Evolutionary conservation across 2,329 filamentous ascomycete genomes (phyloP), one percentile per base, ranked within the genome.

Genomic region (Monosporascus sp.): DNA sequence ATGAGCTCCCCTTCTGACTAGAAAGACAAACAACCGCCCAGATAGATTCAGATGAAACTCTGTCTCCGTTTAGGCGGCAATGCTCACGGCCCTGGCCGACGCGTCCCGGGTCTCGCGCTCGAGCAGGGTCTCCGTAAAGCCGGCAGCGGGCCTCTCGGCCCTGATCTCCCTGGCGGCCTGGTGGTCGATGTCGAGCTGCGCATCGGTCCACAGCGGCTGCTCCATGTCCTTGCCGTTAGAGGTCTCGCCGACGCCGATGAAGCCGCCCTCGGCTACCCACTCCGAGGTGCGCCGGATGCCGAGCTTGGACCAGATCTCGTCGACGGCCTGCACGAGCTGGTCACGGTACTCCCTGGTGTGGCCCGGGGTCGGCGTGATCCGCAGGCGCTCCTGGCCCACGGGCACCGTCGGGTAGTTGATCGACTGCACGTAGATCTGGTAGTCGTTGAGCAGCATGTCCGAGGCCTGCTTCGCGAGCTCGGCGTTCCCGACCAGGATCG

Each of bases 391-490:
- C 77, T 99, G 92, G n/a, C 94, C 94, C 7, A 96, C 90, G 2
- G 94, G 94, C 3, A 99, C 94, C 50, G 94, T 99, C 2, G 94
- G 94, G 74, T 97, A 97, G 77, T 99, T 99, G 81, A 99, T 97
- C 52, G 90, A 91, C 75, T 99, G 94, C 25, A 99, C 94, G 69
- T 99, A 99, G 68, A 99, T 97, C 57, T 86, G 83, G 77, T 96
- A 89, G 61, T 96, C 88, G 61, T 88, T 85, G 15, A 99, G 82
- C 22, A 99, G 84, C 77, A 96, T 85, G 69, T 99, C 94, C 24
- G 90, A 96, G 7, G 94, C 94, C 63, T 87, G 80, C 79, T 94
- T 97, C 55, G 94, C 94, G 41, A 95, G 77, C 72, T 94, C 92
- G 47, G 94, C 94, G 66, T 96, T 94, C 54, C 94, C 94, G 49